phyloP scores from a whole-genome alignment of 495 filamentous ascomycete species.

The Daldinia loculata region DNA sequence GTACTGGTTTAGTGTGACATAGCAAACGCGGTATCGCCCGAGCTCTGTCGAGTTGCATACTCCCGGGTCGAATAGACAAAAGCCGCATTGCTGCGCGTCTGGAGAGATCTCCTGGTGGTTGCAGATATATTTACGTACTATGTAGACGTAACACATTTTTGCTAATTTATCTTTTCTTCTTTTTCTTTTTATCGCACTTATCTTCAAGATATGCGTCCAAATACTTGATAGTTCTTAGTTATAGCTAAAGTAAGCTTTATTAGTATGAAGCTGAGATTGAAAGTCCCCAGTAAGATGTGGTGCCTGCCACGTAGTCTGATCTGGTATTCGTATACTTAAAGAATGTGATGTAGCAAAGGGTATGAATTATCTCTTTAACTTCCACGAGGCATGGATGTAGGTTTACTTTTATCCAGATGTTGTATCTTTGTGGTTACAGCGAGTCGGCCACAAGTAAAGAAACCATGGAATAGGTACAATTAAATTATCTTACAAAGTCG shows the following conservation, averaged over 20 bases:
- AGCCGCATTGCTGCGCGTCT: not conserved
- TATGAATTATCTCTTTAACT: not conserved
- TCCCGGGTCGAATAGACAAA: constrained; percentile 12
- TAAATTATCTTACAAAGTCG: not conserved
- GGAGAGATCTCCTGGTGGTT: constrained; percentile 10
- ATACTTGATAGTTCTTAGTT: not conserved
- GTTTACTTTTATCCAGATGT: not conserved
- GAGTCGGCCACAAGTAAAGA: not conserved
- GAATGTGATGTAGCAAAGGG: constrained; percentile 12
- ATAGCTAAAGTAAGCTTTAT: not conserved
- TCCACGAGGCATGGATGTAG: not conserved
- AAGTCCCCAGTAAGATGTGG: constrained; percentile 1
- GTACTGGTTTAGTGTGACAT: not conserved
- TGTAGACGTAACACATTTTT: constrained; percentile 18
- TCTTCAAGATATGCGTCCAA: not conserved
- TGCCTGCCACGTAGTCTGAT: constrained; percentile 35
- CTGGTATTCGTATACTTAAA: not conserved
- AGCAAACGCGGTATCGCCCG: constrained; percentile 15
- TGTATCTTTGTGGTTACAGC: constrained; percentile 6
- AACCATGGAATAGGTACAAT: not conserved
- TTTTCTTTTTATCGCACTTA: not conserved
- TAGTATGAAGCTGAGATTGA: not conserved
- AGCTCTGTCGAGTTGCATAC: constrained; percentile 17
- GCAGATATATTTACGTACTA: constrained; percentile 10
- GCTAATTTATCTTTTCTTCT: not conserved